These are phyloP conservation scores for Alternaria arborescens DNA, from an alignment of 2,329 filamentous ascomycete genomes.

Conservation along the genomic window DNA sequence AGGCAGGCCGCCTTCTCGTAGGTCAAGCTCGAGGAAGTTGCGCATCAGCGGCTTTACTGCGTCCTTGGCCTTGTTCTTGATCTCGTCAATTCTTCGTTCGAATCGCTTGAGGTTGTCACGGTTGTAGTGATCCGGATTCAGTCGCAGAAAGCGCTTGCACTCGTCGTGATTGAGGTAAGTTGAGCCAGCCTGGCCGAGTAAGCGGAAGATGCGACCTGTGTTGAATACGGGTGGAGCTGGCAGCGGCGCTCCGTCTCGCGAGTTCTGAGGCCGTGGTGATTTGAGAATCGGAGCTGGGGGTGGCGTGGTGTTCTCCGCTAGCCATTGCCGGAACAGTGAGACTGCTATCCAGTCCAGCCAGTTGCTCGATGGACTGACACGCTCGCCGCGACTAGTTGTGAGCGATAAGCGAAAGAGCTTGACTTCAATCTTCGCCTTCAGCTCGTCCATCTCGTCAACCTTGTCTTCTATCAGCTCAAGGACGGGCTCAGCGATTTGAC, in stretches of 20 bases:
- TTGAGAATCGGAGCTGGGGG: slow-evolving; percentile 65
- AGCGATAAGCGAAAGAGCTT: slow-evolving; percentile 83
- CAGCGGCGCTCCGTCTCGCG: slow-evolving; percentile 29
- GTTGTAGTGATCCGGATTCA: slow-evolving; percentile 81
- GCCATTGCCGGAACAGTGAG: slow-evolving; percentile 88
- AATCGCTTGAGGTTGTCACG: slow-evolving; percentile 87
- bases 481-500: slow-evolving; percentile 74
- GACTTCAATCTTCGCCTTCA: slow-evolving; percentile 79
- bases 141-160: slow-evolving; percentile 87
- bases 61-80: slow-evolving; percentile 84
- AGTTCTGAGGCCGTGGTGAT: slow-evolving; percentile 50
- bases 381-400: slow-evolving; percentile 80
- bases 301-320: slow-evolving; percentile 87
- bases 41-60: slow-evolving; percentile 85
- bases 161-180: slow-evolving; percentile 84
- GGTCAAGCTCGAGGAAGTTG: slow-evolving; percentile 82
- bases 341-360: slow-evolving; percentile 92
- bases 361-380: slow-evolving; percentile 78
- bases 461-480: slow-evolving; percentile 95
- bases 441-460: slow-evolving; percentile 87
- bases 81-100: slow-evolving; percentile 85
- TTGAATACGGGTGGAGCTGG: slow-evolving; percentile 61
- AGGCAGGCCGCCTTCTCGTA: slow-evolving; percentile 63
- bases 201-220: slow-evolving; percentile 78
- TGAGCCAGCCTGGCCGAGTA: slow-evolving; percentile 71